phyloP scores from a whole-genome alignment of 164 flowering plant species.

The Liriodendron chinense region DNA sequence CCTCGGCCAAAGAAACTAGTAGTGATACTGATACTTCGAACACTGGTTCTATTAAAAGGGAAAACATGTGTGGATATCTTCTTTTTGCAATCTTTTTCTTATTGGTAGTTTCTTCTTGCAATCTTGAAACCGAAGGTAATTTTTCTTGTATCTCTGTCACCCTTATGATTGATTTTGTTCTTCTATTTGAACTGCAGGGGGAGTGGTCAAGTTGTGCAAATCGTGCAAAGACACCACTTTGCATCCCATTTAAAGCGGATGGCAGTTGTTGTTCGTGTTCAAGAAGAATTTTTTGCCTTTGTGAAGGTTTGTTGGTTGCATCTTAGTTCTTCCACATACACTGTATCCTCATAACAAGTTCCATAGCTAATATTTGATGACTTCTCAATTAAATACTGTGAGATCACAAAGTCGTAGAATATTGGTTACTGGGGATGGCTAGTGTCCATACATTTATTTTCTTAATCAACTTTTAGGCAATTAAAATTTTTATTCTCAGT shows the following conservation, averaged over 20 bases:
- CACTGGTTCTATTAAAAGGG: too few species aligned
- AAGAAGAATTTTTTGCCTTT: constrained; percentile 86
- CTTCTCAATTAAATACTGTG: too few species aligned
- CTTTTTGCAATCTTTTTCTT: background rate
- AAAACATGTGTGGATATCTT: too few species aligned
- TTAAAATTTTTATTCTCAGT: background rate
- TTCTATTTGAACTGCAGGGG: constrained; percentile 51
- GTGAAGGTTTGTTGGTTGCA: constrained; percentile 66
- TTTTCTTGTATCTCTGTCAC: background rate
- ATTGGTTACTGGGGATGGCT: background rate
- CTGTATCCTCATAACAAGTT: background rate
- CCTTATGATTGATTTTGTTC: background rate
- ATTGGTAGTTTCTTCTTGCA: background rate
- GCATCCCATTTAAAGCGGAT: constrained; percentile 95
- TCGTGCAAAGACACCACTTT: constrained; percentile 94
- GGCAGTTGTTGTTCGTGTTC: constrained; percentile 90
- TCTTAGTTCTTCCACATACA: background rate
- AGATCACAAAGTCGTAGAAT: background rate
- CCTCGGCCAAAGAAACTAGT: too few species aligned
- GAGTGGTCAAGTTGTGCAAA: constrained; percentile 71
- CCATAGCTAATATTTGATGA: too few species aligned
- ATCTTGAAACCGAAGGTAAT: background rate
- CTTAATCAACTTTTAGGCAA: background rate
- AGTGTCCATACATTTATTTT: background rate
- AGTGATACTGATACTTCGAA: too few species aligned